These are phyloP conservation scores for Globisporangium heterothallicum DNA, from an alignment of 352 stramenopile species.

Conservation along the genomic window DNA sequence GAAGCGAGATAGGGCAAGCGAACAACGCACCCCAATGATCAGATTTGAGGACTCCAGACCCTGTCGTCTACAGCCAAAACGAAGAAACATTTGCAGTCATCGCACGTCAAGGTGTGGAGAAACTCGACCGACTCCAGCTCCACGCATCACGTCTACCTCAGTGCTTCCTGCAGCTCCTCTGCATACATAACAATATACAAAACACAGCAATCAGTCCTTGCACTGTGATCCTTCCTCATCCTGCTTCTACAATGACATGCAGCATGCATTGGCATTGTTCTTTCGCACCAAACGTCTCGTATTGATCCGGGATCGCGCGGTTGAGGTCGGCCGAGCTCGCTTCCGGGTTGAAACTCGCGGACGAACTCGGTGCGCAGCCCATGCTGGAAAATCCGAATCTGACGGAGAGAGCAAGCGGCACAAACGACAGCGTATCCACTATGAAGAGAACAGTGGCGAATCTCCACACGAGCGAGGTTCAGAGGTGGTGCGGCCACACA, in stretches of 20 bases:
- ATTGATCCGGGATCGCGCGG: slow-evolving; percentile 46
- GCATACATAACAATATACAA: background rate
- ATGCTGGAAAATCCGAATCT: slow-evolving; percentile 13
- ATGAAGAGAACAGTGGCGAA: too few species aligned
- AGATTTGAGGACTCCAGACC: slow-evolving; percentile 65
- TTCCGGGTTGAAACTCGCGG: background rate
- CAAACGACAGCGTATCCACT: background rate
- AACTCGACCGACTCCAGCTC: too few species aligned
- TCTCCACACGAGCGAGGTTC: too few species aligned
- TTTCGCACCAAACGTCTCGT: slow-evolving; percentile 57
- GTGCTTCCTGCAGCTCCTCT: slow-evolving; percentile 62
- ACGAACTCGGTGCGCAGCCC: slow-evolving; percentile 23
- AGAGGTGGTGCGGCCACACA: too few species aligned
- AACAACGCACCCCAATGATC: slow-evolving; percentile 63
- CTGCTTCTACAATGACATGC: background rate
- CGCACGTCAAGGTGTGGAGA: too few species aligned
- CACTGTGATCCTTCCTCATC: too few species aligned
- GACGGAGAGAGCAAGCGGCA: background rate
- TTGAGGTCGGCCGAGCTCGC: slow-evolving; percentile 18
- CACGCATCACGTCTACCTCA: too few species aligned
- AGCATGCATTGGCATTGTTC: too few species aligned
- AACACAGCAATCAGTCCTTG: slow-evolving; percentile 11
- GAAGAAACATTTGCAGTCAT: background rate
- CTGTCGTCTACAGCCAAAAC: slow-evolving; percentile 23
- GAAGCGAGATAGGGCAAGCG: too few species aligned